Conservation (phyloP, 202 grass and related monocot species). For the Zoysia matrella region DNA sequence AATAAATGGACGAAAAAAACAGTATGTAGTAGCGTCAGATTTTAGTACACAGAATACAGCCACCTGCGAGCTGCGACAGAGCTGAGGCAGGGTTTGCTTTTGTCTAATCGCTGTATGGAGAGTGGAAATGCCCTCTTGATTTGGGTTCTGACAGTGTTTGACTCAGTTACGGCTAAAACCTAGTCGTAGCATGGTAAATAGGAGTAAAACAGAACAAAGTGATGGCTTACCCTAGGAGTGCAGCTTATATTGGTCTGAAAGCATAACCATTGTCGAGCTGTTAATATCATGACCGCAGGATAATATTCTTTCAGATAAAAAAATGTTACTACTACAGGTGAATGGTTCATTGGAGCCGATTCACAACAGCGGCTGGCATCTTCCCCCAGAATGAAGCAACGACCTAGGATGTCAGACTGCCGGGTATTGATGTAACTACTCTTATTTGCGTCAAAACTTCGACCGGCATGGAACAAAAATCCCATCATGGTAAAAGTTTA, state of each 20-base stretch:
- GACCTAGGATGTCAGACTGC: slow-evolving; percentile 32
- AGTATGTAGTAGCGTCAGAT: slow-evolving; percentile 27
- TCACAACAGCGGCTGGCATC: not conserved
- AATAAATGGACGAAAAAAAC: slow-evolving; percentile 19
- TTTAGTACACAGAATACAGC: slow-evolving; percentile 40
- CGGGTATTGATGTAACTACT: slow-evolving; percentile 21
- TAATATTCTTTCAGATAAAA: not conserved
- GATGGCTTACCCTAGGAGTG: not conserved
- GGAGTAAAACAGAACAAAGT: not conserved
- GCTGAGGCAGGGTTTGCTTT: slow-evolving; percentile 9
- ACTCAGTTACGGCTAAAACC: not conserved
- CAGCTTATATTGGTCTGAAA: not conserved
- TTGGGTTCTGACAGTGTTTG: not conserved
- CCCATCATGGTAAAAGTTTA: too few species aligned
- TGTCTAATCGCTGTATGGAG: slow-evolving; percentile 27
- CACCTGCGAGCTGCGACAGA: slow-evolving; percentile 27
- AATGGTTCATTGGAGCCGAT: not conserved
- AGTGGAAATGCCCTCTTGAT: slow-evolving; percentile 5
- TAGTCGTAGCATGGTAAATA: not conserved
- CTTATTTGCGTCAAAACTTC: slow-evolving; percentile 15
- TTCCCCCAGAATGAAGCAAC: slow-evolving; percentile 1
- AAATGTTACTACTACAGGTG: not conserved
- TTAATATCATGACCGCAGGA: not conserved
- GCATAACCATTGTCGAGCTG: not conserved
- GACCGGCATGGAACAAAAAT: slow-evolving; percentile 46